phyloP scores from a whole-genome alignment of 257 asterid species.

The Pogostemon cablin region DNA sequence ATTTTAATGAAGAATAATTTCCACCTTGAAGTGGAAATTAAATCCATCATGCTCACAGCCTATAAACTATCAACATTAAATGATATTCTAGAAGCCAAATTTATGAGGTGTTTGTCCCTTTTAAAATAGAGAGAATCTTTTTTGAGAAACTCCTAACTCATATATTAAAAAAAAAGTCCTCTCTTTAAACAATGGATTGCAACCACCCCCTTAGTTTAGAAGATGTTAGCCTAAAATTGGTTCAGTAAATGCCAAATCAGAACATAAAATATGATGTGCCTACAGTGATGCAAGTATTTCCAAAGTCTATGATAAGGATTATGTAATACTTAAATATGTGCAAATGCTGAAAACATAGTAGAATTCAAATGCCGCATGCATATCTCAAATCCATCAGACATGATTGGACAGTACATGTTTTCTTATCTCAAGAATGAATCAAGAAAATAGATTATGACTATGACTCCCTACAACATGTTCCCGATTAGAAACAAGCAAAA shows the following conservation, averaged over 20 bases:
- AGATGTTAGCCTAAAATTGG: constrained; percentile 1
- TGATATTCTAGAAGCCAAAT: background rate
- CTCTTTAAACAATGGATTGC: too few species aligned
- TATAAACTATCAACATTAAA: background rate
- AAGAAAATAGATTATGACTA: background rate
- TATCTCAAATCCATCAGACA: too few species aligned
- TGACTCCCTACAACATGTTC: background rate
- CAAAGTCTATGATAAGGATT: background rate
- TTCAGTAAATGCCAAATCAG: constrained; percentile 14
- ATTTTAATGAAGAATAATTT: constrained; percentile 17
- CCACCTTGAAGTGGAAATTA: background rate
- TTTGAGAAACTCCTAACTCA: too few species aligned
- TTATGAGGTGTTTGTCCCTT: too few species aligned
- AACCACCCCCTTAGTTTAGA: background rate
- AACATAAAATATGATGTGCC: background rate
- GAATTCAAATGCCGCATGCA: background rate
- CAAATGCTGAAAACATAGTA: constrained; percentile 9
- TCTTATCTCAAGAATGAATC: background rate
- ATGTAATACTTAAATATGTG: background rate
- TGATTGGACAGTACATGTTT: background rate
- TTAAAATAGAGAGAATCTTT: too few species aligned
- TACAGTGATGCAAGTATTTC: background rate
- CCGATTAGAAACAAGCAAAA: background rate
- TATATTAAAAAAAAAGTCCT: too few species aligned
- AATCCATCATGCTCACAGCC: background rate